phyloP scores from a whole-genome alignment of 2,329 filamentous ascomycete species.

The Lasiodiplodia sp. region DNA sequence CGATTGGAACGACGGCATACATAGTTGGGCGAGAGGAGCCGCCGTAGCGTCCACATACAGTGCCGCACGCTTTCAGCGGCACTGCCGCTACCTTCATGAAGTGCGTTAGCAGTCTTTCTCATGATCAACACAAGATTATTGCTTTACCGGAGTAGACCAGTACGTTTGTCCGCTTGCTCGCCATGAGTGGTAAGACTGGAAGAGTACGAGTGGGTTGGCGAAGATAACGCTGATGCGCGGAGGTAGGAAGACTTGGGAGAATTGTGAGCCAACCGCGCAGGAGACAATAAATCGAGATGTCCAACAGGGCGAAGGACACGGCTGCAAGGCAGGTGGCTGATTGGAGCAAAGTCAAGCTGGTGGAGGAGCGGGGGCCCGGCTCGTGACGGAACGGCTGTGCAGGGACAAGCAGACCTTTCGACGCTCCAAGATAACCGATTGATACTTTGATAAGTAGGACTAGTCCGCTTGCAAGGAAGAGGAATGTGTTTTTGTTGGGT shows the following conservation, averaged over 20 bases:
- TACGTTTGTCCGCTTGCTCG: slow-evolving; percentile 80
- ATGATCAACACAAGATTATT: background rate
- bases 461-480: slow-evolving; percentile 89
- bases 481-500: slow-evolving; percentile 48
- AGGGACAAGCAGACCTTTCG: slow-evolving; percentile 99
- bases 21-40: slow-evolving; percentile 87
- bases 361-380: slow-evolving; percentile 55
- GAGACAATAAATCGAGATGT: slow-evolving; percentile 52
- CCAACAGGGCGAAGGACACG: slow-evolving; percentile 60
- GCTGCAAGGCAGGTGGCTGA: slow-evolving; percentile 54
- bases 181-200: slow-evolving; percentile 56
- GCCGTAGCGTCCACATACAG: slow-evolving; percentile 83
- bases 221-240: background rate
- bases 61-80: slow-evolving; percentile 90
- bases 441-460: slow-evolving; percentile 94
- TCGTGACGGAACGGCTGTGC: slow-evolving; percentile 68
- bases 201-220: background rate
- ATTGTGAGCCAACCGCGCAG: background rate
- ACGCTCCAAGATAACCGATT: slow-evolving; percentile 89
- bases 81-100: slow-evolving; percentile 79
- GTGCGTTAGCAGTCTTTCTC: slow-evolving; percentile 20
- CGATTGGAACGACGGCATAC: slow-evolving; percentile 93
- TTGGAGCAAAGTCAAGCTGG: slow-evolving; percentile 81
- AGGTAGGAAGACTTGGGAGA: background rate
- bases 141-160: slow-evolving; percentile 85